A percentile compares a stretch with the other conserved stretches of the same genome.
Evolutionary conservation across 2,329 filamentous ascomycete genomes (phyloP).

Genomic region (Xylariales sp.): DNA sequence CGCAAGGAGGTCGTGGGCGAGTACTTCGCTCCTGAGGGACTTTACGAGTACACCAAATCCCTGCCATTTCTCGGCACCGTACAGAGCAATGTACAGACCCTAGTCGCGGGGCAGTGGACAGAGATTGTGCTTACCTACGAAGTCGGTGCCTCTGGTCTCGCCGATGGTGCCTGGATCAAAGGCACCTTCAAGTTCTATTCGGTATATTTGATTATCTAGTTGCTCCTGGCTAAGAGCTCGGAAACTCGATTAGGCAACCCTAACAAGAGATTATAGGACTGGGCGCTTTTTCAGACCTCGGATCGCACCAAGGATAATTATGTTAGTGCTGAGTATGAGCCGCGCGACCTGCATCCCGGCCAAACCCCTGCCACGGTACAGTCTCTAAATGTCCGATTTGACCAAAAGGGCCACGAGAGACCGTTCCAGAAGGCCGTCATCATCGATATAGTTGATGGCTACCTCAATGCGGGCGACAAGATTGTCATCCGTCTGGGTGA

Average conservation of each 20-base stretch:
- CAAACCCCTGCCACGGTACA: constrained; percentile 30
- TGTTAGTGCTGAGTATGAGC: constrained; percentile 26
- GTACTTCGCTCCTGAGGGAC: constrained; percentile 21
- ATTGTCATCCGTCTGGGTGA: constrained; percentile 28
- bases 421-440: constrained; percentile 33
- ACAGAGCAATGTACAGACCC: constrained; percentile 14
- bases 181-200: constrained; percentile 34
- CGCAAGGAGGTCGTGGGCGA: constrained; percentile 15
- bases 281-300: constrained; percentile 29
- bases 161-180: constrained; percentile 31
- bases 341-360: constrained; percentile 17
- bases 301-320: constrained; percentile 24
- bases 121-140: constrained; percentile 13
- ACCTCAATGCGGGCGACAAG: constrained; percentile 29
- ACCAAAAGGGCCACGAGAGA: constrained; percentile 32
- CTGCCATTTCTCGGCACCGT: constrained; percentile 24
- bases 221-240: too few relatives aligned
- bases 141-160: constrained; percentile 25
- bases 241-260: too few relatives aligned
- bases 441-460: constrained; percentile 29
- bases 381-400: constrained; percentile 25
- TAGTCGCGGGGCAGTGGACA: constrained; percentile 24
- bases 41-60: constrained; percentile 22
- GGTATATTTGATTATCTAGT: too few relatives aligned
- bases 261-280: too few relatives aligned